Percentiles rank a stretch among this genome's conserved stretches.
Conservation (phyloP, 2,329 filamentous ascomycete genomes). For the Ophiostoma himal-ulmi region DNA sequence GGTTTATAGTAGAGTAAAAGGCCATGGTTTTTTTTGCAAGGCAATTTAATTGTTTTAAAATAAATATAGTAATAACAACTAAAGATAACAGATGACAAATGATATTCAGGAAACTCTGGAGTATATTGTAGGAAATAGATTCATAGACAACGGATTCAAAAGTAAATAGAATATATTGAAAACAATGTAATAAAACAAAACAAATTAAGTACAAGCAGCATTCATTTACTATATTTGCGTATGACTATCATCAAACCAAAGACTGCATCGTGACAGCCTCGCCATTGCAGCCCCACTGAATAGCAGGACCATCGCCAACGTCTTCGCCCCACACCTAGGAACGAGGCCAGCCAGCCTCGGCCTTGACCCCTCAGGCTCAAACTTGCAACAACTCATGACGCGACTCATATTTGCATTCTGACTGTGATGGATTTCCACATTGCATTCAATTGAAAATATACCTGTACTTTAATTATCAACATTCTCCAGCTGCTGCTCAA, state of each 20-base stretch:
- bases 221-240: neutral
- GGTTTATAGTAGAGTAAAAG: neutral
- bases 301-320: neutral
- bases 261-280: neutral
- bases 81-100: too few species aligned
- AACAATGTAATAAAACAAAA: too few species aligned
- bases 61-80: too few species aligned
- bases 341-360: neutral
- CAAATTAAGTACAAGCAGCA: neutral
- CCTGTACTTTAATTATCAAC: neutral
- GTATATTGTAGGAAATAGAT: too few species aligned
- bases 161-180: too few species aligned
- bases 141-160: too few species aligned
- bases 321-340: neutral
- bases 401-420: neutral
- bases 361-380: neutral
- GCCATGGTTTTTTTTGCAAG: too few species aligned
- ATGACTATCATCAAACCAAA: neutral
- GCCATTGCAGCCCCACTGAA: neutral
- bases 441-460: neutral
- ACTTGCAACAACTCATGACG: neutral
- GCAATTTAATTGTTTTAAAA: too few species aligned
- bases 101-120: too few species aligned
- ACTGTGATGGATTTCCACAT: neutral
- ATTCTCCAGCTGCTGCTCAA: neutral